Evolutionary conservation across 768 basidiomycete species (phyloP), one percentile per base, ranked within the genome.

Genomic region (Rhodosporidiobolus sp.): DNA sequence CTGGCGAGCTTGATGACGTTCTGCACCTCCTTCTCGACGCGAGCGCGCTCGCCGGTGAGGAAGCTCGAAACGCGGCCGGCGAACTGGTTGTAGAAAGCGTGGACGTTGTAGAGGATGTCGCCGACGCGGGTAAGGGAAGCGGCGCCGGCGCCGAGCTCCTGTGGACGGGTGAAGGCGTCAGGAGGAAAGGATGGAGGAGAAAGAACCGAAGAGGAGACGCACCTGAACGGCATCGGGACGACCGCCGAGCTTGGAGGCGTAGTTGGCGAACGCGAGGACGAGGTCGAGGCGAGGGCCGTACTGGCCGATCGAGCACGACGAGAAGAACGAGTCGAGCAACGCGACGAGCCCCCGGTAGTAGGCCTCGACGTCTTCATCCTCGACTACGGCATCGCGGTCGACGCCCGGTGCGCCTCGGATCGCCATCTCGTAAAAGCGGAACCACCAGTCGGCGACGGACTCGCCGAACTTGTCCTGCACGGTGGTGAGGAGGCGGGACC

Each of bases 1-100:
- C 94, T 97, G 3, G 96, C 96, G 56, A 99, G 84, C 80, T 94
- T 95, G 83, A 98, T 89, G 79, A 93, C 89, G 55, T 86, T 88
- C 69, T 85, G 86, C 63, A 97, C 85, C 67, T 94, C 90, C 76
- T 88, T 89, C 81, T 97, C 92, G 45, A 96, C 80, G 0, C 77
- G 78, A 1, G 80, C 81, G 61, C 88, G 86, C 78, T 90, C 88
- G 26, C 84, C 80, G 6, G 79, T 76, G 38, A 96, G 81, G n/a
- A 83, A 83, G 4, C 81, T 77, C 4, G 81, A 77, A 38, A 94
- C 79, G 20, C 82, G 79, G 1, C 82, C 74, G 26, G 83, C 79
- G 80, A 88, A 92, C 58, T 90, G 85, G n/a, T 79, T 70, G 79
- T 88, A 95, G 79, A 88, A 88, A 22, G 79, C 80, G 75, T 85